Evolutionary conservation across 257 asterid genomes (phyloP), one percentile per base, ranked within the genome.

Genomic region (Solanum pimpinellifolium): DNA sequence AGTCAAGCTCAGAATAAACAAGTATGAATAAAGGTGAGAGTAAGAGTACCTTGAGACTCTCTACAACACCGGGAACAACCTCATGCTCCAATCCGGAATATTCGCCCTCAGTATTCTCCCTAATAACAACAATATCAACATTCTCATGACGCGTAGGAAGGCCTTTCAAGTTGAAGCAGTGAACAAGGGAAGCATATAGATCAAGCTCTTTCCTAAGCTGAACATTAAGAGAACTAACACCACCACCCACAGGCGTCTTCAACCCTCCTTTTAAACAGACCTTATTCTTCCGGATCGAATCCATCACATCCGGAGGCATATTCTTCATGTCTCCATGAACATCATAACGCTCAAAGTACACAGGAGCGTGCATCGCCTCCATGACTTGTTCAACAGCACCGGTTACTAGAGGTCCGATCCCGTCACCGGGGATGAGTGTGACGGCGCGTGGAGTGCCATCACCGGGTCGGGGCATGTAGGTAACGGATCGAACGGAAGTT

Each of bases 31-130:
- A 13, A 21, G 73, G 25, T 49, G 44, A 41, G 11, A 41, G 59
- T 35, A 77, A 47, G 11, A 16, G 15, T 68, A 52, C 75, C 98
- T 97, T 97, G 42, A 97, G 93, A 94, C 99, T 97, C 84, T 97
- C 99, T 7, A 97, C 99, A 52, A 97, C 99, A 84, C 99, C 99
- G 35, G 99, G 99, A 91, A 96, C 98, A 68, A 97, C 99, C 98
- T 97, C 99, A 88, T 97, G 99, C 92, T 97, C 99, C 52, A 97
- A 94, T 13, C 99, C 99, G 1, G 98, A 90, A 88, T 97, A 97
- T 85, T 97, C 99, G 2, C 99, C 99, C 91, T 97, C 99, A 0
- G 99, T 97, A 27, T 97, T 97, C 92, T 96, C 99, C 91, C 99
- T 90, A 77, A 97, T 96, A 84, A 96, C 99, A 77, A 97, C 99